Base-by-base conservation (phyloP, 805 yeast genomes). In the Pichia membranifaciens region DNA sequence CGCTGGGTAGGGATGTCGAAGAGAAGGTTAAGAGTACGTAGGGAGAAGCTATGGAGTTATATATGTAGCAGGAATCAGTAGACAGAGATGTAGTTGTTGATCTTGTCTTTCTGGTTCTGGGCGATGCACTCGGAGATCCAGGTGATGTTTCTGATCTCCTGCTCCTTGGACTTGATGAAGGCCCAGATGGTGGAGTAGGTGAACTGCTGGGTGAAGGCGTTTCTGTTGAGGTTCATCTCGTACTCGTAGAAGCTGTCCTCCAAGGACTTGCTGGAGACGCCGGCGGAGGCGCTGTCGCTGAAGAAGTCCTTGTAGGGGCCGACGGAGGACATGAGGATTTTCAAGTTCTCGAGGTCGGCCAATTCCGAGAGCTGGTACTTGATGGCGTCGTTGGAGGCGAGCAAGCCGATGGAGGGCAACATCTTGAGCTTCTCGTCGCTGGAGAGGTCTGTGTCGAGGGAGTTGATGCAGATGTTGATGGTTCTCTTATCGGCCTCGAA, bases 121-220 rank as follows among this genome's bases (percentile, higher is more conserved):
- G 98, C 96, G 71, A 93, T 93, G 73, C 99, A 93, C 71, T 93
- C 99, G 43, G 98, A 96, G 48, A 93, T 91, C 99, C 99, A 93
- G n/a, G 98, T 88, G 55, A 93, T 84, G 66, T 93, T 93, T 68
- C 99, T 79, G 50, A 95, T 81, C 68, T 93, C 99, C 69, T 95
- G 99, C 68, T 93, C 99, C 61, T 85, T 86, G 16, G 96, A 84
- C 68, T 88, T 85, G 62, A 95, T 78, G 95, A 96, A 93, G 6
- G 96, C 96, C 93, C 96, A 93, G 48, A 93, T 74, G 2, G 96
- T 84, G 34, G 89, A 78, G 58, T 85, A 78, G 16, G 96, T 81
- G 67, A 93, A 93, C 67, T 91, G 98, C 69, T 93, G 99, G 31
- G 99, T 90, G 67, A 93, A 89, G 0, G 96, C 96, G 62, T 84